Evolutionary conservation across 2,329 filamentous ascomycete species (phyloP).

Genomic region (Parafenestella ontariensis): DNA sequence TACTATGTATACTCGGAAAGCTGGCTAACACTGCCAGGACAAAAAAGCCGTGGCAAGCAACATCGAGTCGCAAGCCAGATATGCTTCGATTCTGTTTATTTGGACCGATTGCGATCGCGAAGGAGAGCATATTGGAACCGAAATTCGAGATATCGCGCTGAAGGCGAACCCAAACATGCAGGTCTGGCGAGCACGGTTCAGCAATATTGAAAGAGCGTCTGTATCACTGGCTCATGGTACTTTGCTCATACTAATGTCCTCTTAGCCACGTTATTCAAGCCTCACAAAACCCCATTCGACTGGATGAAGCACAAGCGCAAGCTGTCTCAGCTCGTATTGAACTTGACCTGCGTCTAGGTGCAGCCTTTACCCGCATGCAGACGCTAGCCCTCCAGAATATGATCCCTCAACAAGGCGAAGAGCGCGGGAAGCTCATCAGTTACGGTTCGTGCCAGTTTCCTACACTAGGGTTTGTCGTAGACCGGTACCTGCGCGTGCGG

Average conservation of each 20-base stretch:
- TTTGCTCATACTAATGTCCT: slow-evolving; percentile 1
- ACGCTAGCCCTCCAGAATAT: slow-evolving; percentile 78
- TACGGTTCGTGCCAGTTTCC: slow-evolving; percentile 98
- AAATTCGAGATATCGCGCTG: slow-evolving; percentile 82
- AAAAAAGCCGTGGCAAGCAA: slow-evolving; percentile 84
- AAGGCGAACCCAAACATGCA: slow-evolving; percentile 76
- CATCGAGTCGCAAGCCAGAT: slow-evolving; percentile 78
- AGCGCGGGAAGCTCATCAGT: slow-evolving; percentile 71
- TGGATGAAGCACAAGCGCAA: slow-evolving; percentile 86
- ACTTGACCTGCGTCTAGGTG: slow-evolving; percentile 88
- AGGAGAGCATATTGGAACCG: slow-evolving; percentile 93
- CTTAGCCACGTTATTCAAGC: slow-evolving; percentile 83
- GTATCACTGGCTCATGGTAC: slow-evolving; percentile 39
- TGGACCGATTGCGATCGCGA: slow-evolving; percentile 99
- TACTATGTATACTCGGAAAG: background rate
- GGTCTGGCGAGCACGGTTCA: slow-evolving; percentile 88
- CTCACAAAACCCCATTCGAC: slow-evolving; percentile 74
- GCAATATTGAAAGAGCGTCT: slow-evolving; percentile 91
- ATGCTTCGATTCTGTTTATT: slow-evolving; percentile 81
- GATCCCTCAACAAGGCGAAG: slow-evolving; percentile 67
- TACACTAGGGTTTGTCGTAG: slow-evolving; percentile 94
- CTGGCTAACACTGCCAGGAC: slow-evolving; percentile 59
- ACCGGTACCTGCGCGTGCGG: slow-evolving; percentile 90
- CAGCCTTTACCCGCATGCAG: slow-evolving; percentile 88
- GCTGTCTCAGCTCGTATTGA: slow-evolving; percentile 91